phyloP scores from a whole-genome alignment of 2,329 filamentous ascomycete species.

The Fusarium newnesense region DNA sequence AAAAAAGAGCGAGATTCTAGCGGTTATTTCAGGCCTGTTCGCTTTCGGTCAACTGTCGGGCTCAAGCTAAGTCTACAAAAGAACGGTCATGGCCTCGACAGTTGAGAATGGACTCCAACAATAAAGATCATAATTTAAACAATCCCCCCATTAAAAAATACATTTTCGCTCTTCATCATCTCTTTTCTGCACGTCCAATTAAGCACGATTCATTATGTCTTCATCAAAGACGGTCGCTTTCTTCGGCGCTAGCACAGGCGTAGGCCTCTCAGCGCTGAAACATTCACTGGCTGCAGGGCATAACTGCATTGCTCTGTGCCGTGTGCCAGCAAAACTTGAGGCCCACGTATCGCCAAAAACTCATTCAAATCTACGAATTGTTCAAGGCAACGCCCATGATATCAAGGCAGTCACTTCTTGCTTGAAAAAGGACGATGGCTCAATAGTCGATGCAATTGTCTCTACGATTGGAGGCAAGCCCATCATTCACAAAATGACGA shows the following conservation, averaged over 20 bases:
- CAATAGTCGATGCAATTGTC: conserved; percentile 58
- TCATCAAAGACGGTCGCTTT: conserved; percentile 57
- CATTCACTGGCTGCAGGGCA: conserved; percentile 57
- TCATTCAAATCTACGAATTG: conserved; percentile 54
- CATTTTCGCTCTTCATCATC: too few relatives aligned
- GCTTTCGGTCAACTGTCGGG: conserved; percentile 32
- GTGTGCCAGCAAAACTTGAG: conserved; percentile 60
- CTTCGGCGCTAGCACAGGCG: conserved; percentile 64
- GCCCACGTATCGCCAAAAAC: conserved; percentile 46
- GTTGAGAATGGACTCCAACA: neutral
- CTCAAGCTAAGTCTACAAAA: neutral
- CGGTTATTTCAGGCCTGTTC: neutral
- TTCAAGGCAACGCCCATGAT: conserved; percentile 61
- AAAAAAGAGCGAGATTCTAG: conserved; percentile 13
- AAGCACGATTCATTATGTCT: neutral
- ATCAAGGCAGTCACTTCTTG: conserved; percentile 49
- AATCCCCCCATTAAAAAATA: too few relatives aligned
- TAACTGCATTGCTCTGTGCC: conserved; percentile 60
- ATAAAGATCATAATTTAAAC: too few relatives aligned
- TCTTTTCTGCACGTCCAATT: too few relatives aligned
- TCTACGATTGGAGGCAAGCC: conserved; percentile 58
- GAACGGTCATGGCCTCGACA: neutral
- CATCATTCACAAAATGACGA: conserved; percentile 47
- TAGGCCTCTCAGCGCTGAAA: conserved; percentile 58
- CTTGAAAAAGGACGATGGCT: conserved; percentile 46